A percentile compares a stretch with the other conserved stretches of the same genome.
phyloP scores from a whole-genome alignment of 2,329 filamentous ascomycete genomes.

The Ophiostoma tasmaniense region DNA sequence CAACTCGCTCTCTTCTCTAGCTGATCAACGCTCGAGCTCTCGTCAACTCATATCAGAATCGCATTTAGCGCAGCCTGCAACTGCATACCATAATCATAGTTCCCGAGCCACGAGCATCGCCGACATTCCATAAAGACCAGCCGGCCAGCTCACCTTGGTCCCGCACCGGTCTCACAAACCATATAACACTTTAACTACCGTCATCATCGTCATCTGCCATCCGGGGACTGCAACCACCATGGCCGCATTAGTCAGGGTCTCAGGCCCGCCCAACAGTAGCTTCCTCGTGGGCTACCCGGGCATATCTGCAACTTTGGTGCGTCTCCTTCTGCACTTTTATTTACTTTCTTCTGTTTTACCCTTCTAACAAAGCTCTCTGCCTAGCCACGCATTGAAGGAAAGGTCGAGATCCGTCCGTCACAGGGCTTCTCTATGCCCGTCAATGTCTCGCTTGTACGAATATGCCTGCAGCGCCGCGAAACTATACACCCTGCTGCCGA shows the following conservation, averaged over 20 bases:
- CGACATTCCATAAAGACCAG: neutral
- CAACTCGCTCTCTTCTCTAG: neutral
- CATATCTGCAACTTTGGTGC: constrained; percentile 91
- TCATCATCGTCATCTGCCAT: constrained; percentile 10
- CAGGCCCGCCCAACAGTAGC: constrained; percentile 91
- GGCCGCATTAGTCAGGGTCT: constrained; percentile 71
- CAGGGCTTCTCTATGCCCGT: constrained; percentile 83
- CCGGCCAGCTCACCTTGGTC: neutral
- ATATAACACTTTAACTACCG: neutral
- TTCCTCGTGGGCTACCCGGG: constrained; percentile 96
- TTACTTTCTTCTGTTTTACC: neutral
- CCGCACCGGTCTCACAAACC: neutral
- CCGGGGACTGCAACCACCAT: constrained; percentile 24
- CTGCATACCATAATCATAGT: neutral
- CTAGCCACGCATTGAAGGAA: constrained; percentile 92
- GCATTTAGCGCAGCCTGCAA: neutral
- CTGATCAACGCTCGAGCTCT: neutral
- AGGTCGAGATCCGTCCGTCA: constrained; percentile 88
- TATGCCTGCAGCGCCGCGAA: constrained; percentile 87
- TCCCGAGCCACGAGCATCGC: neutral
- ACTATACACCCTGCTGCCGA: constrained; percentile 95
- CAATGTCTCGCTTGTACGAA: constrained; percentile 83
- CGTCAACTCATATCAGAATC: neutral
- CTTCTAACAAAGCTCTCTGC: neutral
- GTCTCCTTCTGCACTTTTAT: constrained; percentile 26